A percentile compares a stretch with the other conserved stretches of the same genome.
These are phyloP conservation scores for Talaromyces funiculosus DNA, from an alignment of 2,329 filamentous ascomycete genomes.

Conservation along the genomic window DNA sequence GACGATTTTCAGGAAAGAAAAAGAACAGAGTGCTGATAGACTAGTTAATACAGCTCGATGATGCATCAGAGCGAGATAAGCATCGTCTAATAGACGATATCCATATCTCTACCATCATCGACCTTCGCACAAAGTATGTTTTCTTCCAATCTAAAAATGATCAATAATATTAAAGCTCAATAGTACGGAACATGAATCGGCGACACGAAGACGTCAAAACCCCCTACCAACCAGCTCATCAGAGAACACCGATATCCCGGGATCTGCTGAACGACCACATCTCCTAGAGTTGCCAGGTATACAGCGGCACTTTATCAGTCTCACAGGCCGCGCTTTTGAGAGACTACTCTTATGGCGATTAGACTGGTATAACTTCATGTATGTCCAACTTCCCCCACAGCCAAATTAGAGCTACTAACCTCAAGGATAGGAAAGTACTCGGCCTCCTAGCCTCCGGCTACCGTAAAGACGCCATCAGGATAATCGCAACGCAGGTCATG, in stretches of 20 bases:
- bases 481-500: conserved; percentile 68
- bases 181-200: conserved; percentile 68
- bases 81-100: conserved; percentile 54
- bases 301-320: conserved; percentile 60
- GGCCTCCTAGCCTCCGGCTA: conserved; percentile 61
- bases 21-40: background rate
- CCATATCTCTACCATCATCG: conserved; percentile 66
- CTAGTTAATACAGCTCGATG: conserved; percentile 50
- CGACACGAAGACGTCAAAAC: conserved; percentile 56
- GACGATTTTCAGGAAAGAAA: no score
- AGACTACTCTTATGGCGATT: conserved; percentile 61
- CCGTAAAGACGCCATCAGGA: conserved; percentile 61
- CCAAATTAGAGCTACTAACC: background rate
- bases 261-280: conserved; percentile 48
- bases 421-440: conserved; percentile 51
- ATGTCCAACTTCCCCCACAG: background rate
- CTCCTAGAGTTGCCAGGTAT: conserved; percentile 60
- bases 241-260: conserved; percentile 33
- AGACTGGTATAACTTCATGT: conserved; percentile 62
- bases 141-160: conserved; percentile 18
- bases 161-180: background rate
- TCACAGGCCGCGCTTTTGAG: conserved; percentile 69
- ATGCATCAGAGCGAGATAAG: conserved; percentile 63
- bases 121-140: conserved; percentile 66
- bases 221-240: conserved; percentile 15